A percentile compares a stretch with the other conserved stretches of the same genome.
These are phyloP conservation scores for Kluyveromyces siamensis DNA, from an alignment of 805 yeast genomes.

Conservation along the genomic window DNA sequence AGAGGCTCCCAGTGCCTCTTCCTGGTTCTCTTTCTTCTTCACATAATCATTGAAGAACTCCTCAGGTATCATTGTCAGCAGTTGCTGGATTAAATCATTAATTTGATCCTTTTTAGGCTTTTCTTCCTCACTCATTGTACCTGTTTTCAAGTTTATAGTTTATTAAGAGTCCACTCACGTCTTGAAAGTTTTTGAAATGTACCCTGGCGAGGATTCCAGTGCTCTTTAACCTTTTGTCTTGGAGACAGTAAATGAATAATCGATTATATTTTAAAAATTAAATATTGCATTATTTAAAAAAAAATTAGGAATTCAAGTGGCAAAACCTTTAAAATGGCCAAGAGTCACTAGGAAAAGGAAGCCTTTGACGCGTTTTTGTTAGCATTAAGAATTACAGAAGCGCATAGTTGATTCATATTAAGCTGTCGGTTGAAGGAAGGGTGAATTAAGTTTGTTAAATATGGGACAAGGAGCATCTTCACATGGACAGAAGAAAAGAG, in stretches of 20 bases:
- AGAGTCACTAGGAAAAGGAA: not conserved
- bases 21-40: constrained; percentile 6
- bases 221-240: too few species aligned
- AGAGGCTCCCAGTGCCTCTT: not conserved
- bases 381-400: too few species aligned
- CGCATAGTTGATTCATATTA: too few species aligned
- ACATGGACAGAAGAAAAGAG: constrained; percentile 33
- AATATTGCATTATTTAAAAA: too few species aligned
- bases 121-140: constrained; percentile 22
- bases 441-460: not conserved
- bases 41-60: constrained; percentile 36
- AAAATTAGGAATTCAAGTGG: not conserved
- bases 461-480: constrained; percentile 32
- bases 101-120: constrained; percentile 47
- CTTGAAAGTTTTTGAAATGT: too few species aligned
- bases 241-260: too few species aligned
- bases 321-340: not conserved
- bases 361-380: too few species aligned
- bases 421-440: not conserved
- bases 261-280: too few species aligned
- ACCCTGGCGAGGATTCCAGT: too few species aligned
- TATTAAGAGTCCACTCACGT: too few species aligned
- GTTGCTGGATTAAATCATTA: constrained; percentile 48
- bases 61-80: constrained; percentile 37
- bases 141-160: too few species aligned